These are phyloP conservation scores for Fusarium cicatricum DNA, from an alignment of 2,329 filamentous ascomycete species.

Conservation along the genomic window DNA sequence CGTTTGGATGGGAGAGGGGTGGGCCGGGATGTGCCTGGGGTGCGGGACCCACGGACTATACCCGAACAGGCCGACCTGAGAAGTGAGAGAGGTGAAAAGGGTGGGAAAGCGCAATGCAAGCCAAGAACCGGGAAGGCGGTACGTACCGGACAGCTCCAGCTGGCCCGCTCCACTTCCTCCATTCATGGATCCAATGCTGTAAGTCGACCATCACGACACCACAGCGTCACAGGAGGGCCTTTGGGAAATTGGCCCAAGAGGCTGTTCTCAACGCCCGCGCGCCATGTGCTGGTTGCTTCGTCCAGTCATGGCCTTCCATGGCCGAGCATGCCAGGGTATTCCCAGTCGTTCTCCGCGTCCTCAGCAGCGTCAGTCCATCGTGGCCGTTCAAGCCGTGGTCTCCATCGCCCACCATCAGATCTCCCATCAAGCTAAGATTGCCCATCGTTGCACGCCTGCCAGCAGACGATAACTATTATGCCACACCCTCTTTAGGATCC, in stretches of 20 bases:
- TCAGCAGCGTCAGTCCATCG: too few relatives aligned
- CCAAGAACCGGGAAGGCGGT: too few relatives aligned
- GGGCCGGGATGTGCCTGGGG: constrained; percentile 10
- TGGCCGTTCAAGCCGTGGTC: constrained; percentile 32
- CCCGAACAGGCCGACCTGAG: constrained; percentile 26
- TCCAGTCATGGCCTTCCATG: constrained; percentile 31
- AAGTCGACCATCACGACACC: constrained; percentile 39
- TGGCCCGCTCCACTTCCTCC: constrained; percentile 29
- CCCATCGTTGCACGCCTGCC: constrained; percentile 20
- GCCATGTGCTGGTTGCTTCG: constrained; percentile 28
- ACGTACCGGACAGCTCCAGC: too few relatives aligned
- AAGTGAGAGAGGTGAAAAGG: too few relatives aligned
- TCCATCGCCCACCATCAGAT: constrained; percentile 35
- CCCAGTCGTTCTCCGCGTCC: too few relatives aligned
- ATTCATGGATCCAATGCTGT: constrained; percentile 8
- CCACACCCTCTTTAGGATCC: constrained; percentile 30
- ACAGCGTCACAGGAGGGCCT: constrained; percentile 39
- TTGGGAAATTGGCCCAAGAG: constrained; percentile 41
- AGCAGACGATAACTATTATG: constrained; percentile 24
- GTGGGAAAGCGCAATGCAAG: too few relatives aligned
- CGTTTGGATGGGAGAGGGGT: constrained; percentile 6
- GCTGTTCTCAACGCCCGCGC: too few relatives aligned
- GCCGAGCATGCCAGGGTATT: constrained; percentile 27
- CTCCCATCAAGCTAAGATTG: constrained; percentile 32
- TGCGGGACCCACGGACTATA: constrained; percentile 16